These are phyloP conservation scores for Aegilops tauschii DNA, from an alignment of 176 grass and related monocot species.

Conservation along the genomic window DNA sequence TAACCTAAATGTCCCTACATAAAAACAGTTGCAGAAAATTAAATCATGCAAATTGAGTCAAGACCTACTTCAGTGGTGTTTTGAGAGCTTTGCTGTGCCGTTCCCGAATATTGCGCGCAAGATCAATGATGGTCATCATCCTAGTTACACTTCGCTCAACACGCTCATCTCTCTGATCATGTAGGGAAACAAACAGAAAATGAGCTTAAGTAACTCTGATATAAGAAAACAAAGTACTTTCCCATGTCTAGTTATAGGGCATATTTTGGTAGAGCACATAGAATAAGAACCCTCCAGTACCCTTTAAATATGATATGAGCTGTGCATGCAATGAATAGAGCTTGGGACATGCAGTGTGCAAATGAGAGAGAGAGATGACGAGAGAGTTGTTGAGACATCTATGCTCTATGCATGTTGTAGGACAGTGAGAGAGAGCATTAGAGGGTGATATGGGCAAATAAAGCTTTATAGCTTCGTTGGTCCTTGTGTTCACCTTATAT, in stretches of 20 bases:
- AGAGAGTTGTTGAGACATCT: no score
- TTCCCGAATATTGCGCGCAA: conserved; percentile 91
- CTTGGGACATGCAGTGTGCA: no score
- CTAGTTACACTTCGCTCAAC: conserved; percentile 94
- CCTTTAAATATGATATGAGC: not conserved
- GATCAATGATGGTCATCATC: conserved; percentile 99
- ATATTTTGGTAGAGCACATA: not conserved
- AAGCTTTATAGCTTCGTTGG: not conserved
- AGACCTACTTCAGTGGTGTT: conserved; percentile 87
- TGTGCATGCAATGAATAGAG: no score
- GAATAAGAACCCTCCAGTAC: not conserved
- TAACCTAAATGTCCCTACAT: not conserved
- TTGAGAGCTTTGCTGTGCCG: conserved; percentile 94
- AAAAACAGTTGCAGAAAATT: not conserved
- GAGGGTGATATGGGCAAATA: not conserved
- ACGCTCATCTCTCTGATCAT: conserved; percentile 87
- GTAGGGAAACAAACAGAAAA: conserved; percentile 25
- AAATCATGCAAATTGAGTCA: not conserved
- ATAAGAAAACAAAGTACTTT: not conserved
- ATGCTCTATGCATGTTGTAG: no score
- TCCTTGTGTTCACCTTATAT: not conserved
- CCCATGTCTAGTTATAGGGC: not conserved
- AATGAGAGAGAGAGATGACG: no score
- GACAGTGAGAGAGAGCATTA: no score
- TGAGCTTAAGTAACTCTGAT: conserved; percentile 1